These are phyloP conservation scores for Serendipita vermifera DNA, from an alignment of 768 basidiomycete species.

Conservation along the genomic window DNA sequence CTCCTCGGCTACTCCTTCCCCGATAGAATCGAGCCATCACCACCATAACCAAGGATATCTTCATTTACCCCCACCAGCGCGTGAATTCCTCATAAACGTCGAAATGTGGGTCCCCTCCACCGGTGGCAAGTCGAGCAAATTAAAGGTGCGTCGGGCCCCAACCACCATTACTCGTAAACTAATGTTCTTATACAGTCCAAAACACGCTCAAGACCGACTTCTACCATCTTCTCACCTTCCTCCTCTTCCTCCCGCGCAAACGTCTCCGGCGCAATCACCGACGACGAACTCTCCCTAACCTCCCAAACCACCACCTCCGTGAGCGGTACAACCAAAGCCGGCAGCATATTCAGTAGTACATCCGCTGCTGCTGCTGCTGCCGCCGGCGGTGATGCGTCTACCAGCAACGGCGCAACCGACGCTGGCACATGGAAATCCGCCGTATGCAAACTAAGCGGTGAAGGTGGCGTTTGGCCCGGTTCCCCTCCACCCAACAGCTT, in stretches of 20 bases:
- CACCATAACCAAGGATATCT: not conserved
- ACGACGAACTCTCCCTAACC: not conserved
- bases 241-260: not conserved
- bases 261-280: not conserved
- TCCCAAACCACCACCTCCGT: not conserved
- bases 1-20: not conserved
- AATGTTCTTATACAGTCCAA: not conserved
- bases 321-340: not conserved
- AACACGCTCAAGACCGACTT: not conserved
- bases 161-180: not conserved
- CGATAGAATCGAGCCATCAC: not conserved
- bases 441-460: constrained; percentile 42
- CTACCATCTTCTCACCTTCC: not conserved
- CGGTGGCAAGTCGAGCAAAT: not conserved
- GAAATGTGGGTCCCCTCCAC: not conserved
- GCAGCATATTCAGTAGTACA: not conserved
- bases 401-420: not conserved
- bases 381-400: not conserved
- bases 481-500: constrained; percentile 37
- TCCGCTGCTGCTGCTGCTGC: not conserved
- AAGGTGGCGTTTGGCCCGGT: not conserved
- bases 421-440: constrained; percentile 57
- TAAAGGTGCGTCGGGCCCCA: not conserved
- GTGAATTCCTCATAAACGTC: constrained; percentile 6
- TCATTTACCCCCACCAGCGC: not conserved